These are phyloP conservation scores for Limnanthes douglasii DNA, from an alignment of 345 rosid species.

Conservation along the genomic window DNA sequence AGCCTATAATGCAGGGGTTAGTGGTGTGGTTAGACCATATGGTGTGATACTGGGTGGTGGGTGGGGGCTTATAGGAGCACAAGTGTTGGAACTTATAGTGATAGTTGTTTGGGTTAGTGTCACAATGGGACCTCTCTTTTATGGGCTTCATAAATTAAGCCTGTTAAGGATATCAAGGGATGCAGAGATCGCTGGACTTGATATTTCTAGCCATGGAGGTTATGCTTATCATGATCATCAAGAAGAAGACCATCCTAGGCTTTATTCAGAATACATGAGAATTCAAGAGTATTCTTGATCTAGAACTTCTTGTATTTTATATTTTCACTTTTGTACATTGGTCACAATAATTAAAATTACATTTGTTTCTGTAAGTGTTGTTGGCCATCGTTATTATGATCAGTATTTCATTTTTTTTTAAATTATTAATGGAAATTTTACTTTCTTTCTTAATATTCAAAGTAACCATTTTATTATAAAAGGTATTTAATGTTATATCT, in stretches of 20 bases:
- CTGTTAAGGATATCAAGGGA: constrained; percentile 53
- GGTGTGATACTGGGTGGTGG: constrained; percentile 92
- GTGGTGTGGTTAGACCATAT: constrained; percentile 25
- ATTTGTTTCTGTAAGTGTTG: no score
- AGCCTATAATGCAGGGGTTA: constrained; percentile 27
- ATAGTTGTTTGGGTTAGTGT: constrained; percentile 71
- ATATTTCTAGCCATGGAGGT: constrained; percentile 76
- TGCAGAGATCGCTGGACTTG: constrained; percentile 87
- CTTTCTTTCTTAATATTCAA: no score
- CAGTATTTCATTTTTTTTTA: no score
- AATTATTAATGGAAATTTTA: no score
- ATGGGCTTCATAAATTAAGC: constrained; percentile 30
- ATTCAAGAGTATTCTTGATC: no score
- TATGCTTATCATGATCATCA: constrained; percentile 74
- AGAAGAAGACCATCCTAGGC: constrained; percentile 43
- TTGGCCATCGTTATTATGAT: no score
- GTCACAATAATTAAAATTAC: no score
- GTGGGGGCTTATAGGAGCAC: constrained; percentile 66
- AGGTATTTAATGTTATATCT: no score
- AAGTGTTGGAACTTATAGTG: constrained; percentile 53
- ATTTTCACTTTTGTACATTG: no score
- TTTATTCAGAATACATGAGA: no score
- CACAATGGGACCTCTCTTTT: constrained; percentile 75
- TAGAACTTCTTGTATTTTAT: no score
- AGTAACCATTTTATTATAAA: no score